Conservation (phyloP, 2,329 filamentous ascomycete genomes). For the Hypoxylon sp. region DNA sequence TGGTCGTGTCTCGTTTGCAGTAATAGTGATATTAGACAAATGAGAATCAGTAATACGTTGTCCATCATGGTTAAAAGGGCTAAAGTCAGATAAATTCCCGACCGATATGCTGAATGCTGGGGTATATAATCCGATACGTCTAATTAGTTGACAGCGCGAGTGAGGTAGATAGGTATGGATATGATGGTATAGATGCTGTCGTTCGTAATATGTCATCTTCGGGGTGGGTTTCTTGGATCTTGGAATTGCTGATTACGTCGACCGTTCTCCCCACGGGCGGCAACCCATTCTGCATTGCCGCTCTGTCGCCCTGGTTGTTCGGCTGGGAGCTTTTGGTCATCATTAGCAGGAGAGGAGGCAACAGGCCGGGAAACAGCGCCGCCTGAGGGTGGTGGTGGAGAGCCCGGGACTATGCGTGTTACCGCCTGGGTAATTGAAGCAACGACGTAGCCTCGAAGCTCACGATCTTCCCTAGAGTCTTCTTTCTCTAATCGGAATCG, state of each 20-base stretch:
- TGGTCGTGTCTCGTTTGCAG: conserved; percentile 16
- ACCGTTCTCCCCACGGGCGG: conserved; percentile 62
- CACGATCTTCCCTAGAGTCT: conserved; percentile 80
- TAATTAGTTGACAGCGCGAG: conserved; percentile 32
- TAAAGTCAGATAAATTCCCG: conserved; percentile 17
- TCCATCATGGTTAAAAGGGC: conserved; percentile 26
- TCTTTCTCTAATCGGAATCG: conserved; percentile 86
- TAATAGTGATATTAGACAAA: conserved; percentile 47
- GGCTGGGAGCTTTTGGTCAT: conserved; percentile 73
- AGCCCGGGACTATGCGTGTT: conserved; percentile 73
- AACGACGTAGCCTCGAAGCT: conserved; percentile 81
- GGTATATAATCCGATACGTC: conserved; percentile 42
- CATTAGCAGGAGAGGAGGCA: conserved; percentile 55
- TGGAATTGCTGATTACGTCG: conserved; percentile 58
- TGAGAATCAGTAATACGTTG: conserved; percentile 45
- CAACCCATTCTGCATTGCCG: conserved; percentile 66
- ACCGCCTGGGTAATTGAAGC: conserved; percentile 81
- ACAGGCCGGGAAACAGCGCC: conserved; percentile 19
- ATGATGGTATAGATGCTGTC: neutral
- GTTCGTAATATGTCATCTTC: conserved; percentile 32
- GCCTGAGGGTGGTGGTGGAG: conserved; percentile 52
- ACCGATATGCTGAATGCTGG: conserved; percentile 39
- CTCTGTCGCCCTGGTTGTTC: conserved; percentile 70
- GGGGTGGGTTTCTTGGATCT: conserved; percentile 61
- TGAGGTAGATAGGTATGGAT: conserved; percentile 16